Evolutionary conservation across 306 rosid species (phyloP), one percentile per base, ranked within the genome.

Genomic region (Calophaca sinica): DNA sequence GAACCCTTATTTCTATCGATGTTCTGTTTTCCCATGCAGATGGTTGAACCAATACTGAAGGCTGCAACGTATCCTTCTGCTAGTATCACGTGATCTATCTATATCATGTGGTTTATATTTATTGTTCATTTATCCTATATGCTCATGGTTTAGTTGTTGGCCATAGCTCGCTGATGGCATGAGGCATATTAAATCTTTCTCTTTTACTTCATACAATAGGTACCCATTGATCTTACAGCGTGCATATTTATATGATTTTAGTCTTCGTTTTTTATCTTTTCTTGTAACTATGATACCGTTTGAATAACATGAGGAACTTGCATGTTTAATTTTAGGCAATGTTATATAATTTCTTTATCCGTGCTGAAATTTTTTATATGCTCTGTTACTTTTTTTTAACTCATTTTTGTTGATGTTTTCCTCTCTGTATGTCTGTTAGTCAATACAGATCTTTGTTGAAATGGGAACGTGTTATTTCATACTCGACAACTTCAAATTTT

Each of bases 11-110:
- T 36, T 50, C 7, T 26, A 53, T 64, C 9, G 58, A 1, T 72
- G 46, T 29, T 53, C 1, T 68, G 32, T 80, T 84, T 81, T 74
- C 9, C 67, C 38, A 29, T 87, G 88, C 96, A 94, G 97, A 94
- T 91, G 93, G 91, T 87, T 83, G 97, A 90, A 81, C 88, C 98
- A 72, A 87, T 94, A 73, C 59, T 94, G 65, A 94, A 87, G 88
- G 96, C 96, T 63, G 97, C 96, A 38, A 68, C 76, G 93, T 94
- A 91, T 94, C 97, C 97, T 87, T 73, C 74, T 71, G 58, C 42
- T 31, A 5, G 6, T 62, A 36, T 60, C 7, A 4, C 65, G 13
- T 63, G 48, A n/a, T 49, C 58, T 52, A 15, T 15, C 9, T 29
- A 2, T 61, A 48, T 59, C 6, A 7, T 66, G 20, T 74, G 57